Evolutionary conservation across 2,329 filamentous ascomycete genomes (phyloP).

Genomic region (Huntiella savannae): DNA sequence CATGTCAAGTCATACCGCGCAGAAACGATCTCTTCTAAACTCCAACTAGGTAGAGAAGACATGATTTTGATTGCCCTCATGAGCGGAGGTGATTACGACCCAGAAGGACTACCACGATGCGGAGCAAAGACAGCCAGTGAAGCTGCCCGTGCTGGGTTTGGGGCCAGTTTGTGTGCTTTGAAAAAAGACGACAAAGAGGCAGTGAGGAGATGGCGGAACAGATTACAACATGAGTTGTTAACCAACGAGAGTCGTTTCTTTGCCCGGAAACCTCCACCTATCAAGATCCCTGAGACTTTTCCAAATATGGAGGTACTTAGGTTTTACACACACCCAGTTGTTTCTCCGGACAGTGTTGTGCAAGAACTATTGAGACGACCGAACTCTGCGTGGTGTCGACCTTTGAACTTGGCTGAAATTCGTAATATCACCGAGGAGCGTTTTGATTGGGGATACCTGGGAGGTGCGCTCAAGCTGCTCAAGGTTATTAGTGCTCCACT

Average conservation of each 20-base stretch:
- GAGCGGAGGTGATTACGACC: conserved; percentile 87
- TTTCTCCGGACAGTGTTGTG: conserved; percentile 45
- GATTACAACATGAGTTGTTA: conserved; percentile 53
- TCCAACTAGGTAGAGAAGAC: conserved; percentile 58
- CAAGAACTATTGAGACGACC: conserved; percentile 27
- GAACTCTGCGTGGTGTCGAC: conserved; percentile 39
- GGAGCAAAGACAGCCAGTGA: conserved; percentile 79
- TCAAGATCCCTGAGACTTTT: conserved; percentile 63
- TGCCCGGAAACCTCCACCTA: conserved; percentile 49
- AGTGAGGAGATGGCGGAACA: conserved; percentile 50
- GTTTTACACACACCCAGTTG: conserved; percentile 74
- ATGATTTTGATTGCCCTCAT: conserved; percentile 91
- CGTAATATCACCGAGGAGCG: conserved; percentile 58
- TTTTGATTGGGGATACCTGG: conserved; percentile 68
- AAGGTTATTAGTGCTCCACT: conserved; percentile 61
- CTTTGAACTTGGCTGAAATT: conserved; percentile 46
- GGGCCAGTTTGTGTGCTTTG: conserved; percentile 50
- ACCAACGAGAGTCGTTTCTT: conserved; percentile 77
- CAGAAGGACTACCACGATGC: conserved; percentile 71
- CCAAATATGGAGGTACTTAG: conserved; percentile 60
- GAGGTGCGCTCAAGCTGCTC: conserved; percentile 70
- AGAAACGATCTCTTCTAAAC: conserved; percentile 23
- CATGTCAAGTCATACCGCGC: conserved; percentile 59
- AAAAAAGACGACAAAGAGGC: conserved; percentile 38
- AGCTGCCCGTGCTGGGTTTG: conserved; percentile 76